A percentile compares a stretch with the other conserved stretches of the same genome.
Evolutionary conservation across 192 early-diverging fungal species (phyloP).

Genomic region (Coemansia sp.): DNA sequence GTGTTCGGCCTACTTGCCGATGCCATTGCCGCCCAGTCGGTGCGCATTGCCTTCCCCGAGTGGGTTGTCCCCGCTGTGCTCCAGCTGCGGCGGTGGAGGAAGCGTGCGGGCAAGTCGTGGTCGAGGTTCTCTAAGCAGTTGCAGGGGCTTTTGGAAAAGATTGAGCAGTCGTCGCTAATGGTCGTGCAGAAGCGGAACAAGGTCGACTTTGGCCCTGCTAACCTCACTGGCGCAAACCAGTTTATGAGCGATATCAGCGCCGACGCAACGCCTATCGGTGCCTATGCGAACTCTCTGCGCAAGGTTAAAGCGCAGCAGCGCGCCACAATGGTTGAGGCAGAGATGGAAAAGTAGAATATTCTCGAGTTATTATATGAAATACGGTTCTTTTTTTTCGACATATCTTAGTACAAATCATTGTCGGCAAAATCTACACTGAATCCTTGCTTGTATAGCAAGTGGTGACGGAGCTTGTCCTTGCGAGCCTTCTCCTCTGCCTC

Average conservation of each 20-base stretch:
- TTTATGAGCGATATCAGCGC: constrained; percentile 50
- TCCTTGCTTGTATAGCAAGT: constrained; percentile 80
- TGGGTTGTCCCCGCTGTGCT: constrained; percentile 85
- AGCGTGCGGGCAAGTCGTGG: constrained; percentile 70
- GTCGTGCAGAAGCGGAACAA: constrained; percentile 72
- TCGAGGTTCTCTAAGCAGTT: constrained; percentile 80
- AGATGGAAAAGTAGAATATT: constrained; percentile 15
- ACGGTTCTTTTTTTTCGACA: constrained; percentile 5
- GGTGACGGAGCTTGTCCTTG: constrained; percentile 72
- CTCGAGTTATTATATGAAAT: not conserved
- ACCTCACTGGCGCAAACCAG: constrained; percentile 54
- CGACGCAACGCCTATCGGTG: constrained; percentile 55
- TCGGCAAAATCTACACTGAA: constrained; percentile 86
- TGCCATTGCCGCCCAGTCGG: constrained; percentile 71
- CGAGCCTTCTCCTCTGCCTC: constrained; percentile 77
- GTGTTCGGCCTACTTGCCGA: constrained; percentile 73
- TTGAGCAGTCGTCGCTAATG: constrained; percentile 79
- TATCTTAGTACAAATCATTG: constrained; percentile 74
- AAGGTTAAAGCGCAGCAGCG: constrained; percentile 60
- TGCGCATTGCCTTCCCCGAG: constrained; percentile 94
- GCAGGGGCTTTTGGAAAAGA: constrained; percentile 81
- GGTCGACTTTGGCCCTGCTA: constrained; percentile 66
- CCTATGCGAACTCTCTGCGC: constrained; percentile 53
- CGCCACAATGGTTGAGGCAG: constrained; percentile 50
- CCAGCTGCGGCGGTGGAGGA: constrained; percentile 83